A percentile compares a stretch with the other conserved stretches of the same genome.
Conservation (phyloP, 2,329 filamentous ascomycete species). For the Aspergillus awamori region DNA sequence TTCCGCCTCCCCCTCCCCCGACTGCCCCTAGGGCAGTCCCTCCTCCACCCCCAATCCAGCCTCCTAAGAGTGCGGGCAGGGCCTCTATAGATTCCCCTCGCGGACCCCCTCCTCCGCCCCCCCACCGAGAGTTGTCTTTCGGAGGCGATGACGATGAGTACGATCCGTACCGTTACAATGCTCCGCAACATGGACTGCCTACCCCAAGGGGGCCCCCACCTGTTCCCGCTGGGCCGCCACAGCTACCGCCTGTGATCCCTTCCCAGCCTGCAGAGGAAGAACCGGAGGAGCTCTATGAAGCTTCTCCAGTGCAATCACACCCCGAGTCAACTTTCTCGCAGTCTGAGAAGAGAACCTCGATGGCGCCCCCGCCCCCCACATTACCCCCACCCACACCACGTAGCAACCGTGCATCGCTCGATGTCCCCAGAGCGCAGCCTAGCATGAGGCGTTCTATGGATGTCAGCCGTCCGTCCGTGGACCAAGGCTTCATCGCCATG, state of each 20-base stretch:
- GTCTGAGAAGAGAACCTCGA: constrained; percentile 45
- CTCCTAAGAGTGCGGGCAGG: constrained; percentile 49
- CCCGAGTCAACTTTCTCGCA: constrained; percentile 37
- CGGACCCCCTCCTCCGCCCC: constrained; percentile 50
- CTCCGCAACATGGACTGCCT: constrained; percentile 38
- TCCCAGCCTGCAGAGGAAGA: constrained; percentile 37
- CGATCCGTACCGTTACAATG: constrained; percentile 56
- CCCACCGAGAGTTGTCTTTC: constrained; percentile 46
- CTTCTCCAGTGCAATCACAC: constrained; percentile 44
- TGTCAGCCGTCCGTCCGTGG: constrained; percentile 69
- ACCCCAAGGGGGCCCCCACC: constrained; percentile 33
- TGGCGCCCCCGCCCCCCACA: constrained; percentile 52
- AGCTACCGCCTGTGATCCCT: constrained; percentile 25
- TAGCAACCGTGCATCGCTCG: constrained; percentile 63
- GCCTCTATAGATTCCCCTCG: constrained; percentile 37
- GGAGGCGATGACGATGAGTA: constrained; percentile 58
- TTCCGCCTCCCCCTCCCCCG: constrained; percentile 58
- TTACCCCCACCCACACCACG: constrained; percentile 45
- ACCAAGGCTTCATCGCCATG: constrained; percentile 82
- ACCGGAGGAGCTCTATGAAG: constrained; percentile 52
- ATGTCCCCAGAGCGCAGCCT: constrained; percentile 59
- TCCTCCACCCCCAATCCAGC: constrained; percentile 67
- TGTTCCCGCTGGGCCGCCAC: constrained; percentile 23
- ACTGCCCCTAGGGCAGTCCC: constrained; percentile 63
- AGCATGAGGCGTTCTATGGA: constrained; percentile 71